These are phyloP conservation scores for Evansstolkia leycettana DNA, from an alignment of 495 filamentous ascomycete genomes.

Conservation along the genomic window DNA sequence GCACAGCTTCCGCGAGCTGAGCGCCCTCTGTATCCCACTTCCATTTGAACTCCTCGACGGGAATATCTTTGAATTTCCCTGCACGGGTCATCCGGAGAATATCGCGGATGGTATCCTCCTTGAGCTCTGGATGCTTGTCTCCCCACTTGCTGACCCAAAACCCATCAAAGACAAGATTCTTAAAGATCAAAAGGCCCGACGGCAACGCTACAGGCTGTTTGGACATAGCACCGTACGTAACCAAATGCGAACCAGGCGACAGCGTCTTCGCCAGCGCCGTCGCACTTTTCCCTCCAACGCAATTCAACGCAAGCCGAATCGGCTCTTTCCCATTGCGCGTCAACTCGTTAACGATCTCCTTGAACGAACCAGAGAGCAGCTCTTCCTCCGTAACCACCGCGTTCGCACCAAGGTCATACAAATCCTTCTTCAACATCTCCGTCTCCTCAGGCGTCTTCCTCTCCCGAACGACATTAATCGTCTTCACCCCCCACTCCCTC, in stretches of 20 bases:
- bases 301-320: slow-evolving; percentile 74
- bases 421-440: slow-evolving; percentile 54
- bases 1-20: slow-evolving; percentile 48
- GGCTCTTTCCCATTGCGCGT: slow-evolving; percentile 57
- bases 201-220: slow-evolving; percentile 70
- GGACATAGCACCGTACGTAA: slow-evolving; percentile 94
- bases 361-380: slow-evolving; percentile 53
- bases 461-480: slow-evolving; percentile 73
- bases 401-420: slow-evolving; percentile 60
- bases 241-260: slow-evolving; percentile 53
- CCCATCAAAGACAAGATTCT: slow-evolving; percentile 71
- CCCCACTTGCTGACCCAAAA: slow-evolving; percentile 94
- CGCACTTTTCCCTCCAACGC: slow-evolving; percentile 83
- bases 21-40: slow-evolving; percentile 60
- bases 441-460: slow-evolving; percentile 49
- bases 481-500: slow-evolving; percentile 70
- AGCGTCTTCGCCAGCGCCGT: slow-evolving; percentile 59
- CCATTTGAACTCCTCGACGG: slow-evolving; percentile 70
- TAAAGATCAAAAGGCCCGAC: slow-evolving; percentile 77
- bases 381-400: slow-evolving; percentile 72
- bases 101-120: slow-evolving; percentile 67
- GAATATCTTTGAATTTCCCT: slow-evolving; percentile 72
- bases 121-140: slow-evolving; percentile 60
- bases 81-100: slow-evolving; percentile 59
- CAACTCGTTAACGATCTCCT: slow-evolving; percentile 48